phyloP scores from a whole-genome alignment of 371 early-diverging fungal genomes.

The Rhizopus arrhizus region DNA sequence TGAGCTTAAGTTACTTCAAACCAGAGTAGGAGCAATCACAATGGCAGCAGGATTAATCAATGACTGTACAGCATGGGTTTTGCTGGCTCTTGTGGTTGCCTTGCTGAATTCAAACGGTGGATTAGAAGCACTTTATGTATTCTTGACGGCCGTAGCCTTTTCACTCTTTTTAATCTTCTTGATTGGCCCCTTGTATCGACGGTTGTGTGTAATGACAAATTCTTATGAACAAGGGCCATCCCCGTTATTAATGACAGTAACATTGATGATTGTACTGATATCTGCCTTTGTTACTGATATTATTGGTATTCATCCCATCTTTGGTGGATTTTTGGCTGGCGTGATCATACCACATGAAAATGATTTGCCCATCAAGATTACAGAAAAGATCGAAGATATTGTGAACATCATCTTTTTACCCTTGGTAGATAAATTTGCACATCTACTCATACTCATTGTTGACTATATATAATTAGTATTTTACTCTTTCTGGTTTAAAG shows the following conservation, averaged over 20 bases:
- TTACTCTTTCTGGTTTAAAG: constrained; percentile 90
- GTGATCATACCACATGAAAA: constrained; percentile 86
- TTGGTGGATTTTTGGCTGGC: constrained; percentile 90
- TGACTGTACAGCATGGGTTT: constrained; percentile 86
- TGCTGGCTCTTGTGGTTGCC: constrained; percentile 81
- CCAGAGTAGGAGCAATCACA: constrained; percentile 80
- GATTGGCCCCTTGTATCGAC: constrained; percentile 59
- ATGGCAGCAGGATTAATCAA: constrained; percentile 88
- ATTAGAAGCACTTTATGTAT: constrained; percentile 71
- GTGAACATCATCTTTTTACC: constrained; percentile 86
- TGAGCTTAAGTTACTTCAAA: constrained; percentile 79
- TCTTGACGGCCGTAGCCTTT: constrained; percentile 66
- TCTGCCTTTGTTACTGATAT: constrained; percentile 83
- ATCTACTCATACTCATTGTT: neutral
- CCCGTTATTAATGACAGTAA: constrained; percentile 69
- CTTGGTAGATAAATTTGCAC: constrained; percentile 51
- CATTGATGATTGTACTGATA: constrained; percentile 60
- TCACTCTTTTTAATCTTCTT: constrained; percentile 61
- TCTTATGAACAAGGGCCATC: constrained; percentile 64
- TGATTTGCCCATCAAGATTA: constrained; percentile 84
- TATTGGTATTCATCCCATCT: constrained; percentile 89
- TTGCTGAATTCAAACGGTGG: constrained; percentile 67
- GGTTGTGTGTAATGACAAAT: constrained; percentile 46
- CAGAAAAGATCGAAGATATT: constrained; percentile 92
- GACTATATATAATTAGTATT: constrained; percentile 57